Evolutionary conservation across 257 asterid species (phyloP).

Genomic region (Solanum infundibuliforme): DNA sequence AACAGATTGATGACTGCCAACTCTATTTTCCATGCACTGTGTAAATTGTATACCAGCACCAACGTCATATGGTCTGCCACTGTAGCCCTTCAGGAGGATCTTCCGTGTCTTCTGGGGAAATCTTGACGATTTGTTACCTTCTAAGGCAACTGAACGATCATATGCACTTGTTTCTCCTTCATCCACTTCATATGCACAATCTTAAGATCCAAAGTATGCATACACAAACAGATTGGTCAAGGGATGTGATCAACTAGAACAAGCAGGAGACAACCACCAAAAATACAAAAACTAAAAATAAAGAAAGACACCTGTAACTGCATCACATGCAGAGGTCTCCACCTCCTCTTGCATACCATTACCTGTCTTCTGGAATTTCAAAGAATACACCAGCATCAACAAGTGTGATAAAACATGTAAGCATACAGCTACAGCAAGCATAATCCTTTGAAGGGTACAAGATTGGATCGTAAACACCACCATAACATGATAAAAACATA

Average conservation of each 20-base stretch:
- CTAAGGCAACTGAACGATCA: conserved; percentile 42
- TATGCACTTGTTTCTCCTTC: conserved; percentile 76
- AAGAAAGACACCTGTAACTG: conserved; percentile 42
- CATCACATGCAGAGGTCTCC: conserved; percentile 70
- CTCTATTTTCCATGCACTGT: conserved; percentile 49
- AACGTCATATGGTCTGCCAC: conserved; percentile 41
- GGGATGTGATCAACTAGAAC: conserved; percentile 6
- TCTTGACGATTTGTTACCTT: conserved; percentile 43
- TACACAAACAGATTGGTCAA: conserved; percentile 2
- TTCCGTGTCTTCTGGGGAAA: conserved; percentile 63
- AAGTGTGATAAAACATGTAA: not conserved
- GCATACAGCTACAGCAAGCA: not conserved
- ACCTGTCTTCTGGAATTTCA: conserved; percentile 46
- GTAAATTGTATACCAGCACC: conserved; percentile 44
- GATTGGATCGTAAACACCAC: not conserved
- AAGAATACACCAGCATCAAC: not conserved
- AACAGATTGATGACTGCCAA: conserved; percentile 40
- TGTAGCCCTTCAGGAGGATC: conserved; percentile 40
- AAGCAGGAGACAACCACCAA: conserved; percentile 2
- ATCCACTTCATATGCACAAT: conserved; percentile 51
- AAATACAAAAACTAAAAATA: not conserved
- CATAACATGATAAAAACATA: not conserved
- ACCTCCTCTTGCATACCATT: conserved; percentile 57
- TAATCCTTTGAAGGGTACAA: not conserved
- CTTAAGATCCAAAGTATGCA: conserved; percentile 56